Percentiles rank a stretch among this genome's conserved stretches.
phyloP scores from a whole-genome alignment of 306 rosid species.

The Prunus armeniaca region DNA sequence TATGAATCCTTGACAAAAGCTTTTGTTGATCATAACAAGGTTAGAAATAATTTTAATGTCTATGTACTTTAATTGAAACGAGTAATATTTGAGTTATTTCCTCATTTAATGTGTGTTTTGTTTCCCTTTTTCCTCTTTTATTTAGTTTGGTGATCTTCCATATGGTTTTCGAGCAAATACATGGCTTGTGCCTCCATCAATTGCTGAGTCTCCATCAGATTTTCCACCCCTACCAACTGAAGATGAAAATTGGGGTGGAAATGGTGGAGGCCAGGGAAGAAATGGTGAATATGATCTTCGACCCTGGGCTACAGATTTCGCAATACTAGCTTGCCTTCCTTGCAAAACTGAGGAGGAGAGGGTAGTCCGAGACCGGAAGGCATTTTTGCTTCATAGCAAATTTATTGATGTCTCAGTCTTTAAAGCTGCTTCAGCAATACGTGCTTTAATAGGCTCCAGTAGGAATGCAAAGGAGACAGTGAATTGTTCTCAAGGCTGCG shows the following conservation, averaged over 20 bases:
- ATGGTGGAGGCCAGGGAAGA: conserved; percentile 83
- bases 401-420: conserved; percentile 76
- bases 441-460: conserved; percentile 40
- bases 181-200: conserved; percentile 91
- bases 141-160: conserved; percentile 94
- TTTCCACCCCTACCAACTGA: conserved; percentile 67
- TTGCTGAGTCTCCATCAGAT: conserved; percentile 59
- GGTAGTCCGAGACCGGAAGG: conserved; percentile 81
- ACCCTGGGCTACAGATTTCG: conserved; percentile 81
- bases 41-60: conserved; percentile 23
- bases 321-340: conserved; percentile 68
- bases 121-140: not conserved
- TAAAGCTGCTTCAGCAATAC: conserved; percentile 72
- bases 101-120: not conserved
- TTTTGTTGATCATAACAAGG: conserved; percentile 86
- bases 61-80: not conserved
- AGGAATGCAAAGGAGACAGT: conserved; percentile 16
- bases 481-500: conserved; percentile 33
- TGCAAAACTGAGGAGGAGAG: conserved; percentile 97
- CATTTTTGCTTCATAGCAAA: conserved; percentile 78
- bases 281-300: conserved; percentile 53
- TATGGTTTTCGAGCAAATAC: conserved; percentile 92
- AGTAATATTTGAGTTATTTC: not conserved
- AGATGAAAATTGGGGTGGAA: conserved; percentile 94
- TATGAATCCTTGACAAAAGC: conserved; percentile 84